Evolutionary conservation across 2,329 filamentous ascomycete genomes (phyloP), one percentile per base, ranked within the genome.

Genomic region (Pseudogymnoascus sp.): DNA sequence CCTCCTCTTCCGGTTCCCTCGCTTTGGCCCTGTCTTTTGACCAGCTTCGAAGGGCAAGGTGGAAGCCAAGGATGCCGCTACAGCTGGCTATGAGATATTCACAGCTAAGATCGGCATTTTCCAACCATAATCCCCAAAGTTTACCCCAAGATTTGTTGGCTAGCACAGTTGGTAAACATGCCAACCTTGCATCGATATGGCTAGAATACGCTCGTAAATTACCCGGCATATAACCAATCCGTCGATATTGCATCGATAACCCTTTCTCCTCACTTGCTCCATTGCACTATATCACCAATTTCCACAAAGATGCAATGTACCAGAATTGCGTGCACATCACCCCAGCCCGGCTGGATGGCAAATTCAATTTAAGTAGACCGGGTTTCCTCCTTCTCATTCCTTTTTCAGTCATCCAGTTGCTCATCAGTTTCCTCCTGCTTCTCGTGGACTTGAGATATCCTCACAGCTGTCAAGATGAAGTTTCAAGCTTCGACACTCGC

Each of bases 401-500:
- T 35, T 56, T 56, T 56, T 35, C 50, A 56, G 28, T 56, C 25
- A 21, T 56, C 16, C 28, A 33, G 28, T 56, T 56, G 50, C 50
- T 33, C 28, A 56, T 56, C 50, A 56, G 11, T 21, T 56, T 14
- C 50, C 21, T 33, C 28, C 16, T 56, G 50, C 28, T 33, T 56
- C 50, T 33, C 28, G 50, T 56, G 28, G 50, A 56, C 28, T 56
- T 35, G 3, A 33, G 10, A 56, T 35, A 33, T 56, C 16, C 10
- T 21, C 28, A 56, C 50, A 59, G 18, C 11, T 35, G 25, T 62
- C 40, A 63, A 16, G 7, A 69, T 69, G 68, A 64, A 60, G 65
- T 63, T 67, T 60, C 63, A 64, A 62, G 25, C 59, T 12, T 38
- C 50, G 25, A 16, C 61, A 4, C 25, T 66, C 12, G 62, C 63